phyloP scores from a whole-genome alignment of 1,139 yeast genomes.

The Saccharomycopsis hybrid region DNA sequence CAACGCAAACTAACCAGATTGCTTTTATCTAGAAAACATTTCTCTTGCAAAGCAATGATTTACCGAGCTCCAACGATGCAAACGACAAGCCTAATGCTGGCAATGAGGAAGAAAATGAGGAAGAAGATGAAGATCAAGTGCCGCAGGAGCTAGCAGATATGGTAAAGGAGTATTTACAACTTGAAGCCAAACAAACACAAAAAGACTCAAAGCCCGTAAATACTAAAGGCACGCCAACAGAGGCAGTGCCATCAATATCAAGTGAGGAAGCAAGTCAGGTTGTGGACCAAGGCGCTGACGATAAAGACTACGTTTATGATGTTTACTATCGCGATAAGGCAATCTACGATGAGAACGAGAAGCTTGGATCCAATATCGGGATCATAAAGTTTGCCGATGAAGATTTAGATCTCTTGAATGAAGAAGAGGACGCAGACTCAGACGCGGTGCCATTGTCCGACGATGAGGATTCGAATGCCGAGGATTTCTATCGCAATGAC shows the following conservation, averaged over 20 bases:
- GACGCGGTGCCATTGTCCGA: slow-evolving; percentile 35
- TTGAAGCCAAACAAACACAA: slow-evolving; percentile 23
- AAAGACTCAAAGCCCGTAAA: slow-evolving; percentile 3
- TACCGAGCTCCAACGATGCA: too few relatives aligned
- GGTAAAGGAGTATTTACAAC: slow-evolving; percentile 50
- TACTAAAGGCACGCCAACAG: background rate
- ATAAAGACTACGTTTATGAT: slow-evolving; percentile 83
- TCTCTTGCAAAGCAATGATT: too few relatives aligned
- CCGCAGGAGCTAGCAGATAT: slow-evolving; percentile 63
- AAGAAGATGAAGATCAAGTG: slow-evolving; percentile 38
- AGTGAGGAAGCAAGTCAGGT: background rate
- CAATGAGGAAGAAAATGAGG: slow-evolving; percentile 1
- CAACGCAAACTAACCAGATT: too few relatives aligned
- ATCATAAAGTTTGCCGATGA: slow-evolving; percentile 53
- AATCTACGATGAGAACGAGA: slow-evolving; percentile 39
- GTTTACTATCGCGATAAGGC: slow-evolving; percentile 60
- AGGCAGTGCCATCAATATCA: background rate
- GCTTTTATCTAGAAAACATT: too few relatives aligned
- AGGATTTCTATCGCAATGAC: slow-evolving; percentile 85
- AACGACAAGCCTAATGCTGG: background rate
- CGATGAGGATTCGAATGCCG: slow-evolving; percentile 84
- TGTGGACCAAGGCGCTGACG: slow-evolving; percentile 18
- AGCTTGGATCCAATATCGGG: slow-evolving; percentile 55
- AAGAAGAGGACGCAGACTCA: slow-evolving; percentile 35
- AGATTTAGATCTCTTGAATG: slow-evolving; percentile 48